Base-by-base conservation (phyloP, 2,329 filamentous ascomycete genomes). In the Calonectria hawksworthii region DNA sequence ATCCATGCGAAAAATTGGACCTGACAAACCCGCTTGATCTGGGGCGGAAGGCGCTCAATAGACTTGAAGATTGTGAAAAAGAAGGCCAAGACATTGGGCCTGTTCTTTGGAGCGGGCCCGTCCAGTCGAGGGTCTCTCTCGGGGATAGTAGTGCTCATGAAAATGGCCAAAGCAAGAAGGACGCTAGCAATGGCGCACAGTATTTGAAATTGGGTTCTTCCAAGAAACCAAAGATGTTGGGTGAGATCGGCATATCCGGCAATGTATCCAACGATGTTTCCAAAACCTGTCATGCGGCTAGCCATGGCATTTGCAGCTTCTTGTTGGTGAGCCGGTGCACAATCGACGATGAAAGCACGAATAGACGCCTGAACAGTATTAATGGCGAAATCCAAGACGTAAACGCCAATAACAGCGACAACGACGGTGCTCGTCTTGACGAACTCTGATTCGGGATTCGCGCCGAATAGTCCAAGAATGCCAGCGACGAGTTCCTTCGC, bases 291-390 rank as follows among this genome's bases (percentile, higher is more conserved):
- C 72, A 96, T 91, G 67, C 96, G 92, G 81, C 95, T 96, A 26
- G 96, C 95, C 96, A 98, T 98, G 51, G 96, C 94, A 86, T 99
- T 99, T 70, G 96, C 96, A 47, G 93, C 90, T 85, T 98, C 96
- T 86, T 99, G 96, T 84, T 99, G 96, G 82, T 98, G 96, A 1
- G 95, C 92, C 0, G 97, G 97, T 0, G 95, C 94, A 81, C 96
- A 96, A 83, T 99, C 96, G 30, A 98, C 94, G 70, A 99, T 98
- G 83, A 98, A 98, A 30, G 96, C 95, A 77, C 96, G 92, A 81
- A 98, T 94, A 6, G 93, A 94, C 64, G 97, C 96, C 90, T 99
- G 96, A 41, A 99, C 95, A 91, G 96, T 97, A 85, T 99, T 99
- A 87, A 99, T 97, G 80, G 96, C 93, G 84, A 99, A 97, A 84